Percentiles rank a stretch among this genome's conserved stretches.
phyloP scores from a whole-genome alignment of 1,139 yeast genomes.

The Scheffersomyces cryptocercus region DNA sequence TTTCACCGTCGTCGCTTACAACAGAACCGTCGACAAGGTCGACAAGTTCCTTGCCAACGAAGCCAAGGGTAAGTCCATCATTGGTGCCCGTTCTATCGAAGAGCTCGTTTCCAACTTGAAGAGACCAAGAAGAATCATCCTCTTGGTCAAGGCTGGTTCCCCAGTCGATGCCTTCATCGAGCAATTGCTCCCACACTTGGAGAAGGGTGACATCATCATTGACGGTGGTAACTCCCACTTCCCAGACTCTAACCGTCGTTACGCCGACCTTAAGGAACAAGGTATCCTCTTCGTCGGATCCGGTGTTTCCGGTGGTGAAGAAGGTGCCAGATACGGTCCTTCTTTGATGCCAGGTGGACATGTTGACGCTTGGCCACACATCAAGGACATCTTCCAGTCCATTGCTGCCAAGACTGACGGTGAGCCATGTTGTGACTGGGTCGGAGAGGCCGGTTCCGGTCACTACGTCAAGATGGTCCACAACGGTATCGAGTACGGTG shows the following conservation, averaged over 20 bases:
- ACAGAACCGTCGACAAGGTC: constrained; percentile 95
- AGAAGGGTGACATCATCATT: constrained; percentile 95
- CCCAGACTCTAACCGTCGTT: constrained; percentile 98
- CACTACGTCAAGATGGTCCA: constrained; percentile 99
- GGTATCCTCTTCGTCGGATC: constrained; percentile 95
- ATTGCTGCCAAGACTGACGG: constrained; percentile 96
- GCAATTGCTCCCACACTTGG: constrained; percentile 87
- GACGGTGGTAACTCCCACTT: constrained; percentile 99
- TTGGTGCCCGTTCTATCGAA: constrained; percentile 92
- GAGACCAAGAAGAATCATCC: constrained; percentile 94
- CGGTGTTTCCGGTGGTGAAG: constrained; percentile 99
- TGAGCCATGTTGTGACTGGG: constrained; percentile 99
- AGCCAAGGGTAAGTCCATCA: constrained; percentile 89
- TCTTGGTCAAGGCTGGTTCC: constrained; percentile 94
- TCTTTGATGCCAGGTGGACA: constrained; percentile 99
- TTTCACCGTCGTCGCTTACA: constrained; percentile 94
- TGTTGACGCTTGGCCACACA: constrained; percentile 97
- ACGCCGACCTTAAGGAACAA: constrained; percentile 80
- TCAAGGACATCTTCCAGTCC: constrained; percentile 94
- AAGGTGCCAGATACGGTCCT: constrained; percentile 99
- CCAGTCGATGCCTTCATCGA: constrained; percentile 93
- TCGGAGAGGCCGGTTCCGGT: constrained; percentile 98
- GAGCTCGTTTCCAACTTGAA: constrained; percentile 88
- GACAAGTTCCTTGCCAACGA: constrained; percentile 91
- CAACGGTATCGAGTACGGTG: constrained; percentile 99